Evolutionary conservation across 2,329 filamentous ascomycete genomes (phyloP).

Genomic region (Fusarium palustre): DNA sequence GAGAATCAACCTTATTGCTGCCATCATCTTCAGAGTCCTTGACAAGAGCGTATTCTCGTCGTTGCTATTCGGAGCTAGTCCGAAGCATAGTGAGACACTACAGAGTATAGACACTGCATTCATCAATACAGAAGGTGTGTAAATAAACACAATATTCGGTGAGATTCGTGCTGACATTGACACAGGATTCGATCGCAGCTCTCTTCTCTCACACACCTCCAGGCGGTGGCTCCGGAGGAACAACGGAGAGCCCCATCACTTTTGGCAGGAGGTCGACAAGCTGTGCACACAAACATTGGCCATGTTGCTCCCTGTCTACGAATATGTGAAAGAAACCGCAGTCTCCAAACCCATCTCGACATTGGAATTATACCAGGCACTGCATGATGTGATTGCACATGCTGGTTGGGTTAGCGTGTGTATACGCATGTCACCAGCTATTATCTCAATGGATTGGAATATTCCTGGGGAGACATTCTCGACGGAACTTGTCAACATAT

Average conservation of each 20-base stretch:
- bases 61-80: constrained; percentile 50
- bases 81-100: constrained; percentile 42
- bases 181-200: constrained; percentile 49
- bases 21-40: constrained; percentile 48
- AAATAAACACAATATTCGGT: background rate
- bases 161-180: constrained; percentile 11
- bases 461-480: constrained; percentile 46
- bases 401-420: constrained; percentile 50
- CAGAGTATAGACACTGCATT: constrained; percentile 41
- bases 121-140: constrained; percentile 47
- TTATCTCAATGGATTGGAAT: constrained; percentile 47
- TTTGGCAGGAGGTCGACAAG: constrained; percentile 50
- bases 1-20: constrained; percentile 45
- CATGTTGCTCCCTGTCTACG: constrained; percentile 46
- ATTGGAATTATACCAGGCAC: constrained; percentile 36
- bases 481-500: constrained; percentile 39
- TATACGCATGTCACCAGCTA: constrained; percentile 42
- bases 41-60: constrained; percentile 46
- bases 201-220: constrained; percentile 45
- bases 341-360: constrained; percentile 14
- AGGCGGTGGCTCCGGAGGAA: constrained; percentile 39
- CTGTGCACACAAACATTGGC: constrained; percentile 39
- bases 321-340: constrained; percentile 28
- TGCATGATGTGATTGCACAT: constrained; percentile 49
- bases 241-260: constrained; percentile 41